Base-by-base conservation (phyloP, 2,329 filamentous ascomycete species). In the Aspergillus tamarii region DNA sequence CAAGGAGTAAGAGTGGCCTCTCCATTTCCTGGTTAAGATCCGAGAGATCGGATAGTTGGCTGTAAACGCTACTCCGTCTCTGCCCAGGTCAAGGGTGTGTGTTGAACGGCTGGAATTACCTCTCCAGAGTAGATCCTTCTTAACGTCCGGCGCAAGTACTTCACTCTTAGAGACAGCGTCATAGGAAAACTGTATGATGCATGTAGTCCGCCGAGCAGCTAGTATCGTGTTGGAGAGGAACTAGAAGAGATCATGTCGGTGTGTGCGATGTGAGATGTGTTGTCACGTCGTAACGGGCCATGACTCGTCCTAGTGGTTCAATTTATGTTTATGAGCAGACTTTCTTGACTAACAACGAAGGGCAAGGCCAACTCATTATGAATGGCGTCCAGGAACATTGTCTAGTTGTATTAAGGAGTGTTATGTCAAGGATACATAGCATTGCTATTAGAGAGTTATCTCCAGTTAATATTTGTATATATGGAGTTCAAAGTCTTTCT, bases 191-290 rank as follows among this genome's bases (percentile, higher is more conserved):
- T 55, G 52, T n/a, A 39, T 55, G 32, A 21, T 23, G n/a, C 12
- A 21, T 23, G 52, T 23, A 11, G n/a, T 26, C 21, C 32, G 32
- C 21, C 5, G 32, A 41, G 52, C 10, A 39, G 28, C 19, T 36
- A 23, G 21, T 30, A 57, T 54, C 54, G 16, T 52, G 30, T 46
- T 43, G 21, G 36, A 43, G 45, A 43, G 48, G n/a, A 54, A 46
- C 46, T 54, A 39, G 54, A 46, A 21, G 50, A 41, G 34, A 10
- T 21, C 46, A 53, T 58, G 60, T 45, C 55, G 55, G 30, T 59
- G 56, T 62, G 55, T 54, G 32, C 34, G 48, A 21, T 36, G 61
- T 55, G 48, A 43, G 28, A 43, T 21, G 23, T 5, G n/a, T 46
- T 39, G n/a, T 39, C 61, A 46, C 48, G 52, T 12, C 46, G 12